These are phyloP conservation scores for Colletotrichum scovillei DNA, from an alignment of 2,329 filamentous ascomycete species.

Conservation along the genomic window DNA sequence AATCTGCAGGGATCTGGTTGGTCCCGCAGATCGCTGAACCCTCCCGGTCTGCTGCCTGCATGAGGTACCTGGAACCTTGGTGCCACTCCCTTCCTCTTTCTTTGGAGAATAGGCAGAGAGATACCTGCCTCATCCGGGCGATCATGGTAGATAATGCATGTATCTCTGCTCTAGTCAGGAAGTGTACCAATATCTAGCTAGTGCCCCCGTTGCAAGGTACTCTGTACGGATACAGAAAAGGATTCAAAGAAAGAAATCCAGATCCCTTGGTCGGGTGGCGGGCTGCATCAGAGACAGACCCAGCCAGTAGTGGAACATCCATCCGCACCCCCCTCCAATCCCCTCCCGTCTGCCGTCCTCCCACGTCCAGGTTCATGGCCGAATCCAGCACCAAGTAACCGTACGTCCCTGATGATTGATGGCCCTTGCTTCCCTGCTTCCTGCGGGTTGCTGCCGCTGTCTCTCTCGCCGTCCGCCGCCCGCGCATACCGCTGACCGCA, in stretches of 20 bases:
- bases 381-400: not conserved
- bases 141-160: not conserved
- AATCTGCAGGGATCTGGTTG: constrained; percentile 33
- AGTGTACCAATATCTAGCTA: too few relatives aligned
- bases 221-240: not conserved
- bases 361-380: not conserved
- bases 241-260: not conserved
- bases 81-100: not conserved
- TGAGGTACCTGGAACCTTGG: constrained; percentile 6
- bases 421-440: not conserved
- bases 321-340: constrained; percentile 1
- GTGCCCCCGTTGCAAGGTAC: too few relatives aligned
- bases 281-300: not conserved
- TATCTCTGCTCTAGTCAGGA: not conserved
- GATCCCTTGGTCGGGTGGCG: constrained; percentile 5
- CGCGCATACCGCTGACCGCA: constrained; percentile 7
- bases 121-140: not conserved
- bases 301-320: not conserved
- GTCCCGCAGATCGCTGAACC: constrained; percentile 30
- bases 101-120: not conserved
- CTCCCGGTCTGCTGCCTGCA: not conserved
- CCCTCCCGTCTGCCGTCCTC: not conserved
- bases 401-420: constrained; percentile 1
- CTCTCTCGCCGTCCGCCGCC: constrained; percentile 3
- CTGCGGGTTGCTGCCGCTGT: not conserved